These are phyloP conservation scores for Fraxinus americana DNA, from an alignment of 257 asterid species.

Conservation along the genomic window DNA sequence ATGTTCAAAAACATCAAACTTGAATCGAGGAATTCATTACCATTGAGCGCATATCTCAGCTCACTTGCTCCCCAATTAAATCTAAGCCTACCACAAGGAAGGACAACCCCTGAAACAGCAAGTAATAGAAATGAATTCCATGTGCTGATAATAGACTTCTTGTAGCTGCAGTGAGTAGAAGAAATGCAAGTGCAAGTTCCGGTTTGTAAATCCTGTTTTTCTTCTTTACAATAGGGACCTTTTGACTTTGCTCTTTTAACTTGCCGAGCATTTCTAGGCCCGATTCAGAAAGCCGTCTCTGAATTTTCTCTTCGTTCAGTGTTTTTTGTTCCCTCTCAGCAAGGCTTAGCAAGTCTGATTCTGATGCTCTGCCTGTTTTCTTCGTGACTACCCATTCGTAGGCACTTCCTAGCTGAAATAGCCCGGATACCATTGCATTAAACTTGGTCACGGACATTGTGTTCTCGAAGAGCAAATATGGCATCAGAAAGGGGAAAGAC, in stretches of 20 bases:
- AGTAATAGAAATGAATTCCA: slow-evolving; percentile 87
- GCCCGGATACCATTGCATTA: slow-evolving; percentile 91
- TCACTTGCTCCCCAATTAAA: slow-evolving; percentile 87
- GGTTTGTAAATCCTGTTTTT: slow-evolving; percentile 70
- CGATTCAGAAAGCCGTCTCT: slow-evolving; percentile 77
- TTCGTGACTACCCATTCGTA: slow-evolving; percentile 97
- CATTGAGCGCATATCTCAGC: slow-evolving; percentile 32
- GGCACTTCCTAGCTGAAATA: slow-evolving; percentile 85
- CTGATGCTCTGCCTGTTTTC: slow-evolving; percentile 85
- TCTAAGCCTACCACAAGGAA: slow-evolving; percentile 85
- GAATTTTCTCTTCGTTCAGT: slow-evolving; percentile 58
- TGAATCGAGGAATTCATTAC: slow-evolving; percentile 14
- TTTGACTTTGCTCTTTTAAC: slow-evolving; percentile 45
- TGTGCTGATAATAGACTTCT: slow-evolving; percentile 84
- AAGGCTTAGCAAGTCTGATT: slow-evolving; percentile 65
- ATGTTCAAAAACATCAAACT: slow-evolving; percentile 27
- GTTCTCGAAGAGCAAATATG: slow-evolving; percentile 91
- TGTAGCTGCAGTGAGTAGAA: slow-evolving; percentile 79
- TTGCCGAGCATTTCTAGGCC: slow-evolving; percentile 75
- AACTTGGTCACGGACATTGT: slow-evolving; percentile 96
- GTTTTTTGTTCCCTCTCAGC: slow-evolving; percentile 66
- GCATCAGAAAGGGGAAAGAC: slow-evolving; percentile 89
- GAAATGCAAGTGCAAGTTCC: slow-evolving; percentile 82
- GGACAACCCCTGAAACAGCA: slow-evolving; percentile 84
- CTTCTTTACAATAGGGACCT: slow-evolving; percentile 34